Evolutionary conservation across 2,329 filamentous ascomycete genomes (phyloP), one percentile per base, ranked within the genome.

Genomic region (Penicillium sp.): DNA sequence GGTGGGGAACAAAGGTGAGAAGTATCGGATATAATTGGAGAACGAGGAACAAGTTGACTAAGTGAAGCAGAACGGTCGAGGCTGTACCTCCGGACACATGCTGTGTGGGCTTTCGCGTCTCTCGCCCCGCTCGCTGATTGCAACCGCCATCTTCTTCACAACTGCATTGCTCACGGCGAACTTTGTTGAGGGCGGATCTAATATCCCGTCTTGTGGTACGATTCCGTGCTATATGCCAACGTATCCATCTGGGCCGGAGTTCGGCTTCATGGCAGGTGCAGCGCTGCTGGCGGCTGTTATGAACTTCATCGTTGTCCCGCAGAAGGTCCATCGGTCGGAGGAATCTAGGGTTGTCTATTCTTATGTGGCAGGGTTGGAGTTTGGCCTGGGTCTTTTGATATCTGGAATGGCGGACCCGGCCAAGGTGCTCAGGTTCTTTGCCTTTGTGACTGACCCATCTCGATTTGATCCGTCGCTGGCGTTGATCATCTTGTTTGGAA

Each of bases 11-110:
- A 17, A 82, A 82, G 73, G 81, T 82, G 62, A 66, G 67, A 23
- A 19, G 50, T 8, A 31, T 17, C 25, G 6, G 21, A 33, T 15
- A 47, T 37, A 13, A 27, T 42, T 19, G n/a, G 4, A n/a, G n/a
- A 15, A 12, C 25, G 1, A 38, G 19, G 33, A 40, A 37, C 21
- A 35, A 9, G 21, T 33, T 54, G 43, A 48, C 55, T 41, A 48
- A 37, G 21, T 27, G 29, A 51, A n/a, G 13, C 56, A 80, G 78
- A 76, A 75, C 62, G 76, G 73, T 49, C 75, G 77, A 54, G 81
- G 82, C 19, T 84, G 82, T 63, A 83, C 81, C 10, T 83, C 81
- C 2, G 81, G 81, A 51, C 81, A 84, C 63, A 82, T 84, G 78
- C 77, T 84, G 33, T 83, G 81, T 59, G 82, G 82, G 2, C 64